A percentile compares a stretch with the other conserved stretches of the same genome.
Conservation (phyloP, 2,329 filamentous ascomycete species). For the Ceratocystis huliohia region DNA sequence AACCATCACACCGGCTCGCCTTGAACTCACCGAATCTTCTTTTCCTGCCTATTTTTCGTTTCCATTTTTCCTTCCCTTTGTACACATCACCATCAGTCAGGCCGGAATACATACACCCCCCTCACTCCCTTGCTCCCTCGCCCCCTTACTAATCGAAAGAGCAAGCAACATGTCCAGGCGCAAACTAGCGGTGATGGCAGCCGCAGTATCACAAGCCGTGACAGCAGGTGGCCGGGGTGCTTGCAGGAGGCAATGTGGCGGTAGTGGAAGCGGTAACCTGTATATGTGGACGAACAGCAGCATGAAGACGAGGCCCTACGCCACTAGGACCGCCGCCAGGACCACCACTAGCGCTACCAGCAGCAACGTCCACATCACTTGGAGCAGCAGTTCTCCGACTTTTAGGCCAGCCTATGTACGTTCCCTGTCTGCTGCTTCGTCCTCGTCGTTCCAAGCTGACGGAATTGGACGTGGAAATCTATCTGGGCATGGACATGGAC, state of each 20-base stretch:
- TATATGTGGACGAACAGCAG: neutral
- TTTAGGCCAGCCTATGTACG: neutral
- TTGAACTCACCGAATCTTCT: constrained; percentile 1
- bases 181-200: constrained; percentile 21
- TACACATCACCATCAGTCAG: neutral
- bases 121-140: neutral
- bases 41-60: neutral
- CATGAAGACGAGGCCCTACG: constrained; percentile 6
- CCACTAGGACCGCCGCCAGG: neutral
- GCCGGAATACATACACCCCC: neutral
- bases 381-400: neutral
- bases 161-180: neutral
- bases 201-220: constrained; percentile 11
- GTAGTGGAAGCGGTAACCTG: constrained; percentile 13
- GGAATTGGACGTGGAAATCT: neutral
- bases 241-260: constrained; percentile 19
- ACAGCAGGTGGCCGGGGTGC: constrained; percentile 16
- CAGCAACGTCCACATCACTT: neutral
- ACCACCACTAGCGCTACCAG: neutral
- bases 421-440: neutral
- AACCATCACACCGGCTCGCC: neutral
- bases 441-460: constrained; percentile 2
- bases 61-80: neutral
- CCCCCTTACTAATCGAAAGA: constrained; percentile 3
- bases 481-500: constrained; percentile 14